Conservation (phyloP, 805 yeast genomes). For the Candida incommunis region DNA sequence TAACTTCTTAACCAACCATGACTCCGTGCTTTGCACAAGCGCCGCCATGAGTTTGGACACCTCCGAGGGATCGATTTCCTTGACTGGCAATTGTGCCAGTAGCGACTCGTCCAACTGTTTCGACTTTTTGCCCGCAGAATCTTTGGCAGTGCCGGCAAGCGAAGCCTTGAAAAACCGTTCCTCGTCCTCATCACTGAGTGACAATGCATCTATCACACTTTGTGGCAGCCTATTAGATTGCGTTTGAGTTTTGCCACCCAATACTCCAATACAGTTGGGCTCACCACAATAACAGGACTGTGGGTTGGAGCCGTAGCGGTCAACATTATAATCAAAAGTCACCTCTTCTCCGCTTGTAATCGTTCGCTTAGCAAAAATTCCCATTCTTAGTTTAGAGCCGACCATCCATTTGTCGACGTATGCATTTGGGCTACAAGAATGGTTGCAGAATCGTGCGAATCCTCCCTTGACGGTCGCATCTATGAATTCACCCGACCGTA, state of each 20-base stretch:
- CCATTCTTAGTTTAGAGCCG: conserved; percentile 81
- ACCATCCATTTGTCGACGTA: conserved; percentile 97
- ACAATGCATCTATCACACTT: conserved; percentile 71
- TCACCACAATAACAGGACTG: conserved; percentile 94
- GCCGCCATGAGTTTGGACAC: conserved; percentile 72
- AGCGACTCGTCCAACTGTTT: conserved; percentile 28
- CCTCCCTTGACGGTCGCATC: conserved; percentile 90
- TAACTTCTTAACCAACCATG: conserved; percentile 46
- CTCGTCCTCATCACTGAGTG: conserved; percentile 52
- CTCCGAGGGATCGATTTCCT: conserved; percentile 37
- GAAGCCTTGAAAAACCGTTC: conserved; percentile 16
- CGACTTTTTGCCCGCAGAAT: conserved; percentile 31
- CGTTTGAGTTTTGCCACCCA: conserved; percentile 96
- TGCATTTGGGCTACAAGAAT: conserved; percentile 90
- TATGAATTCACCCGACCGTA: conserved; percentile 80
- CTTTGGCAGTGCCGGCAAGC: no score
- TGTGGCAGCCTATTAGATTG: conserved; percentile 83
- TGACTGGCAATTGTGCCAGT: conserved; percentile 44
- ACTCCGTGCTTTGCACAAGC: conserved; percentile 62
- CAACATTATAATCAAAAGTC: conserved; percentile 87
- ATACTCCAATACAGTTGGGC: conserved; percentile 76
- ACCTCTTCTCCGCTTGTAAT: conserved; percentile 75
- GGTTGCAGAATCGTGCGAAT: conserved; percentile 84
- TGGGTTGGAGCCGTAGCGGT: conserved; percentile 87
- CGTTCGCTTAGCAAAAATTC: conserved; percentile 72